Evolutionary conservation across 2,329 filamentous ascomycete genomes (phyloP).

Genomic region (Pestalotiopsis fici): DNA sequence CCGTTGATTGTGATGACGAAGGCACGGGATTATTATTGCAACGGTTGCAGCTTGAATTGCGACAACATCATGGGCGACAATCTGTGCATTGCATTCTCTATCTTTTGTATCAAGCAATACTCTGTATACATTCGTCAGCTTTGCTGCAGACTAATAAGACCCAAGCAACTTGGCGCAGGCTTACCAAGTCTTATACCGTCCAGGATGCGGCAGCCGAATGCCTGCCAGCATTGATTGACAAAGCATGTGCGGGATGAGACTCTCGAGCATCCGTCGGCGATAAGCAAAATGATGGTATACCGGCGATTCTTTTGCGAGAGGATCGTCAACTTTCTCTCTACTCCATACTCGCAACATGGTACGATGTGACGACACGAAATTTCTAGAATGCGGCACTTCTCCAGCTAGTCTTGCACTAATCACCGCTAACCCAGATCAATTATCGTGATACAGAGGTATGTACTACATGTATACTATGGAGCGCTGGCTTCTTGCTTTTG

Average conservation of each 20-base stretch:
- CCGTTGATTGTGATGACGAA: not conserved
- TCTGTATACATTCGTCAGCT: not conserved
- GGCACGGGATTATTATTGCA: not conserved
- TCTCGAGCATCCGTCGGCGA: not conserved
- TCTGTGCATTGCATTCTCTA: too few species aligned
- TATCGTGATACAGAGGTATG: not conserved
- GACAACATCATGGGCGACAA: not conserved
- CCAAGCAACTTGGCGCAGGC: not conserved
- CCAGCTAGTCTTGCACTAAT: not conserved
- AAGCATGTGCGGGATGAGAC: not conserved
- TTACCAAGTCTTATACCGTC: not conserved
- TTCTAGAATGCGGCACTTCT: not conserved
- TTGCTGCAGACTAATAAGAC: not conserved
- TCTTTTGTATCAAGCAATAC: too few species aligned
- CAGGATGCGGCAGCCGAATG: not conserved
- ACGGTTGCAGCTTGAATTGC: not conserved
- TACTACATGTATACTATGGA: too few species aligned
- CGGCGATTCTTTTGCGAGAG: not conserved
- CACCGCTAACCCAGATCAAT: not conserved
- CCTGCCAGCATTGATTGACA: not conserved
- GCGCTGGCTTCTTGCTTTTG: not conserved
- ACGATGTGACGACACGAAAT: not conserved
- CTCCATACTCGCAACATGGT: not conserved
- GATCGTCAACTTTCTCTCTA: not conserved
- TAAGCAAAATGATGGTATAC: not conserved